phyloP scores from a whole-genome alignment of 2,329 filamentous ascomycete species.

The Sporothrix variecibatus region DNA sequence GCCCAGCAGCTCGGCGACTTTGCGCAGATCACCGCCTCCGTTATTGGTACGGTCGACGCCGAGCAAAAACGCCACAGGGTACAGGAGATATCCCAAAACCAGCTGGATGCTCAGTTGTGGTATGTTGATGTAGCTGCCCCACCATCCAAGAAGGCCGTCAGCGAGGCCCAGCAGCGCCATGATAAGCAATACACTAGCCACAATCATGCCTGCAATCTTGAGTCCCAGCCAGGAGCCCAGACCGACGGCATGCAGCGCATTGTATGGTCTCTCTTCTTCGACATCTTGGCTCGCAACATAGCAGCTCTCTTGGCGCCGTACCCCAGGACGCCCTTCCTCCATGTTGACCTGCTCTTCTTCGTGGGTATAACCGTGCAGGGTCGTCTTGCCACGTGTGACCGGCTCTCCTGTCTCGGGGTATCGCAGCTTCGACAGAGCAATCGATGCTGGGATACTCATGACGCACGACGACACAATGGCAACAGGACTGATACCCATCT shows the following conservation, averaged over 20 bases:
- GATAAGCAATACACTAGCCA: slow-evolving; percentile 78
- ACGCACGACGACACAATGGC: slow-evolving; percentile 88
- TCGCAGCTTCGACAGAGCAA: slow-evolving; percentile 85
- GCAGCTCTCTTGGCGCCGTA: background rate
- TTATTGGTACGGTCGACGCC: slow-evolving; percentile 64
- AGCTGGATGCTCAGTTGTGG: slow-evolving; percentile 73
- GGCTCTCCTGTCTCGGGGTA: slow-evolving; percentile 88
- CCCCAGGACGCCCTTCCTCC: background rate
- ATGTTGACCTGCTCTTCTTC: background rate
- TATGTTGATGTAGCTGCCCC: slow-evolving; percentile 73
- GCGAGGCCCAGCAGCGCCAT: slow-evolving; percentile 73
- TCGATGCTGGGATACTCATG: slow-evolving; percentile 91
- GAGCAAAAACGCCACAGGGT: slow-evolving; percentile 77
- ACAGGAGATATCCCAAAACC: slow-evolving; percentile 76
- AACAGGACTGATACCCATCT: slow-evolving; percentile 78
- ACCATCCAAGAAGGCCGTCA: slow-evolving; percentile 80
- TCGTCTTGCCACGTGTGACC: slow-evolving; percentile 78
- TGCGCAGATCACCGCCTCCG: slow-evolving; percentile 60
- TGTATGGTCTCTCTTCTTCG: slow-evolving; percentile 54
- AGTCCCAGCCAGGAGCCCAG: slow-evolving; percentile 84
- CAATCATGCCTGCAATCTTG: slow-evolving; percentile 83
- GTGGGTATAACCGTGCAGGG: slow-evolving; percentile 52
- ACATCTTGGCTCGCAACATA: background rate
- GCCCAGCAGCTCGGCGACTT: slow-evolving; percentile 74
- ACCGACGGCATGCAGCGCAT: slow-evolving; percentile 81